Base-by-base conservation (phyloP, 1,284 basidiomycete genomes). In the Melampsora occidentalis region DNA sequence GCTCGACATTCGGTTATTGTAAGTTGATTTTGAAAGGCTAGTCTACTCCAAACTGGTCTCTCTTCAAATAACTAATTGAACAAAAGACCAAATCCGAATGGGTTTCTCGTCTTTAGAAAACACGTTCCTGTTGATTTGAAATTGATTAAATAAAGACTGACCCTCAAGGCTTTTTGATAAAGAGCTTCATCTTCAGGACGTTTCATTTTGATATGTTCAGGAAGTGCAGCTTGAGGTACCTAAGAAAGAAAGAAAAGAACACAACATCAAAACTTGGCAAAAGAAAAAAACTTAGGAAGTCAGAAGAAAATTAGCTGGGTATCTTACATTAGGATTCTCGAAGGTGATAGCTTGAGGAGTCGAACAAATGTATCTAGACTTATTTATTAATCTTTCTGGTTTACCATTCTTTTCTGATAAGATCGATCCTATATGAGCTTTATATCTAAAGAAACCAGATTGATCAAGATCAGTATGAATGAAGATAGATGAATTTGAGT, bases 41-140 rank as follows among this genome's bases (percentile, higher is more conserved):
- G 86, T 16, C 94, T 87, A 1, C 92, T 91, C 95, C 96, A 99
- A 22, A 97, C 85, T 0, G 95, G 93, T 28, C 96, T 87, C 77
- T 90, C 85, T 61, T 85, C 83, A 57, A 87, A 80, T 5, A 84
- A 78, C 82, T 85, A 66, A 69, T 28, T 28, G 1, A 28, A 28
- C 28, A 28, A 28, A 28, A 28, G 28, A 28, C 28, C 28, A 28
- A 28, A 28, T 28, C 2, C 2, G 28, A 28, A 28, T 28, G 28
- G 28, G 2, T 28, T 28, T 28, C 2, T 28, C 28, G 28, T 28
- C 28, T 28, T 28, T 28, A 28, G 28, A 28, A 28, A 28, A 28
- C 28, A 2, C 28, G 28, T 28, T 28, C 28, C 28, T 28, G 28
- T 28, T 28, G 28, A 28, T 28, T 28, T 49, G 53, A 49, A 31